Evolutionary conservation across 2,329 filamentous ascomycete species (phyloP), one percentile per base, ranked within the genome.

Genomic region (Penicillium sp.): DNA sequence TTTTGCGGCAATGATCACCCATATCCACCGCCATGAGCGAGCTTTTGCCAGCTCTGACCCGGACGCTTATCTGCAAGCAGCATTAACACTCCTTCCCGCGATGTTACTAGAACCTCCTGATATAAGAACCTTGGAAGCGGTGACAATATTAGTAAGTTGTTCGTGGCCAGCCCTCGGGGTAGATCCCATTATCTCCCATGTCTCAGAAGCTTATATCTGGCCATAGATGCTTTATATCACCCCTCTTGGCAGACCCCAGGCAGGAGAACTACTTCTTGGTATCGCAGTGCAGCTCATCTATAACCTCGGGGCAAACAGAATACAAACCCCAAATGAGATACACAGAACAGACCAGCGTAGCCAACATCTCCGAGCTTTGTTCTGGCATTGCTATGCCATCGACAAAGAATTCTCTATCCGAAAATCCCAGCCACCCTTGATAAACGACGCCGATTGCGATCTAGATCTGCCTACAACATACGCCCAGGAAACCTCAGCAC

Each of bases 371-470:
- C 61, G 66, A 5, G 62, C 59, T 22, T 30, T 67, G 8, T 68
- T 68, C 53, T 68, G 66, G 66, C 46, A 63, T 2, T 65, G 58
- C 26, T 68, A 66, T 37, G 53, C 52, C 10, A 50, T 62, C 12
- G 66, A 67, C 33, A 66, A 62, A 35, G 63, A 66, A 46, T 55
- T 67, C 33, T 58, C 62, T 5, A 59, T 63, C n/a, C 61, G 65
- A 10, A 59, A 60, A 36, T 44, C 47, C 25, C 58, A 60, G 22
- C 58, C 63, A 6, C 65, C 62, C 1, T 48, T 66, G 28, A 57
- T 67, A 4, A 64, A 63, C 4, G 65, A 66, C 11, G 40, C 37
- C 5, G 61, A 68, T 17, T 66, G 65, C 19, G 65, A 66, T n/a
- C 30, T 68, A 8, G 56, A 62, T 12, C 46, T 67, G 5, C 66